Base-by-base conservation (phyloP, 1,284 basidiomycete species). In the Sphagnurus paluster region DNA sequence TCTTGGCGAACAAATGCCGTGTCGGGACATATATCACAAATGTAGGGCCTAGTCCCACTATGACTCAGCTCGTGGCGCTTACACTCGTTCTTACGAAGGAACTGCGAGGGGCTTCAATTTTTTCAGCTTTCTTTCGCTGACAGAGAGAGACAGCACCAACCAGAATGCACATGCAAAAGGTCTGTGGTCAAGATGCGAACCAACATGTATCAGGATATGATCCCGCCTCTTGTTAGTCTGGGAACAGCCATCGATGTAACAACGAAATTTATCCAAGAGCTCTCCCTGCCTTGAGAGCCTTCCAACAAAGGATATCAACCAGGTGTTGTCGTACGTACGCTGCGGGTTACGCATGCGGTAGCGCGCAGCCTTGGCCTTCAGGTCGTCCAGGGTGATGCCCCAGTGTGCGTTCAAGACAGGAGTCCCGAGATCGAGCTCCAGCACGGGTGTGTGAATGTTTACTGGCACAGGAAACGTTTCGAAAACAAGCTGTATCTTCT, bases 71-170 rank as follows among this genome's bases (percentile, higher is more conserved):
- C 82, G 52, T 87, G 84, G 26, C 84, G 75, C 58, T 84, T 86
- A 67, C 82, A 84, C 61, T 87, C 84, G 57, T 87, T 86, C 61
- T 82, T 85, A 48, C 84, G 77, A 46, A 84, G 60, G 65, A 87
- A 87, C 10, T 77, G 70, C 52, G 80, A 71, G 3, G 76, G 63
- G 57, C 84, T 86, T 41, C 13, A 26, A 34, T 42, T 28, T 24
- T 17, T 26, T 41, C 50, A 41, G 60, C 46, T 35, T 36, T 28
- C 8, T 25, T 24, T 39, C 20, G 17, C 38, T 6, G 28, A 13
- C 11, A 17, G 44, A 9, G 21, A 13, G 20, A 50, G 39, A 4
- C 16, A 7, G 66, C n/a, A n/a, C 74, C 41, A 56, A 85, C 84
- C 84, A 87, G 51, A 75, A 57, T 20, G 68, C 56, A 54, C 84